phyloP scores from a whole-genome alignment of 768 basidiomycete genomes.

The Macrolepiota albuminosa region DNA sequence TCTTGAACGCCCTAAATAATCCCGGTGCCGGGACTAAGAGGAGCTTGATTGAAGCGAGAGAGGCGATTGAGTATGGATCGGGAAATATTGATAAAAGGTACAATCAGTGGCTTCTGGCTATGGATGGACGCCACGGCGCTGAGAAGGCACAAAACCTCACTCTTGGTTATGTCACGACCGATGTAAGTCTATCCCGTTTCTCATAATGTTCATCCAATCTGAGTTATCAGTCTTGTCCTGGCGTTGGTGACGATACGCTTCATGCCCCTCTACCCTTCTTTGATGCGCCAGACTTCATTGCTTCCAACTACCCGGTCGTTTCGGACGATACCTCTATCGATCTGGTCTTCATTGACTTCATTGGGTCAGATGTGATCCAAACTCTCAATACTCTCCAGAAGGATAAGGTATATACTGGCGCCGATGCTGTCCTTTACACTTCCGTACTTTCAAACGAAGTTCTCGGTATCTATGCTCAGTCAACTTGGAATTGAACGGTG shows the following conservation, averaged over 20 bases:
- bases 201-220: not conserved
- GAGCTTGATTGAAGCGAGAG: conserved; percentile 26
- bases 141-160: conserved; percentile 49
- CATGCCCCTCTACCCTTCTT: conserved; percentile 62
- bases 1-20: conserved; percentile 50
- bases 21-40: conserved; percentile 11
- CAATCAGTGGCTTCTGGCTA: conserved; percentile 51
- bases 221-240: conserved; percentile 54
- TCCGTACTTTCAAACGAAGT: conserved; percentile 43
- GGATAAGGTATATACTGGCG: conserved; percentile 41
- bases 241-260: conserved; percentile 66
- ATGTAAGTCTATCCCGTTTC: conserved; percentile 1
- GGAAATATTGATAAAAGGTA: conserved; percentile 8
- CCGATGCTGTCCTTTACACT: conserved; percentile 44
- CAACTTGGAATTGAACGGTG: conserved; percentile 34
- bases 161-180: conserved; percentile 66
- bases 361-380: conserved; percentile 44
- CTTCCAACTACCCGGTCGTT: conserved; percentile 48
- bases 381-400: conserved; percentile 58
- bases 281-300: conserved; percentile 52
- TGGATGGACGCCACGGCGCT: conserved; percentile 36
- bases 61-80: conserved; percentile 16
- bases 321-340: conserved; percentile 53
- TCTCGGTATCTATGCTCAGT: conserved; percentile 55
- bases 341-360: conserved; percentile 74